A percentile compares a stretch with the other conserved stretches of the same genome.
phyloP scores from a whole-genome alignment of 2,329 filamentous ascomycete species.

The Talaromyces sp. region DNA sequence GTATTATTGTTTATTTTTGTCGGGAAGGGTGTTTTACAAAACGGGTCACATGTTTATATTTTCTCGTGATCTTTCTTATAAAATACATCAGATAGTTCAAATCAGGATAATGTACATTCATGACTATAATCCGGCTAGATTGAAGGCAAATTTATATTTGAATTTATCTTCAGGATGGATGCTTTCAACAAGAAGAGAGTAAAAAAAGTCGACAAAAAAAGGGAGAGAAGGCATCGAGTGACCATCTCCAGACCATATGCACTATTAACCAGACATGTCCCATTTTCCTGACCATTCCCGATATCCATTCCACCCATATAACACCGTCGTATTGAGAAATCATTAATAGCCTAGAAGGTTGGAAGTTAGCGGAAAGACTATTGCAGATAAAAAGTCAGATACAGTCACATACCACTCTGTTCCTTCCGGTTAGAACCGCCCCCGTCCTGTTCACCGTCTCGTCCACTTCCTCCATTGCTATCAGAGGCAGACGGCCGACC shows the following conservation, averaged over 20 bases:
- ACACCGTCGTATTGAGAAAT: background rate
- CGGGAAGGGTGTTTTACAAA: background rate
- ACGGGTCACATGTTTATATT: background rate
- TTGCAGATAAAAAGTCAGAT: background rate
- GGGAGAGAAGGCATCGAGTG: background rate
- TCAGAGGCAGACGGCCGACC: constrained; percentile 46
- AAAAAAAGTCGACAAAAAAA: background rate
- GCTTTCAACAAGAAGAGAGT: background rate
- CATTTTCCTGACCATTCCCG: background rate
- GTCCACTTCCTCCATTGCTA: constrained; percentile 25
- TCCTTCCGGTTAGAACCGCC: constrained; percentile 40
- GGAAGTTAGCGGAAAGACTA: background rate
- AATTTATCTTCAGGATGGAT: background rate
- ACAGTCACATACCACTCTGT: constrained; percentile 44
- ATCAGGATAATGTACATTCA: background rate
- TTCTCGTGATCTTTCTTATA: background rate
- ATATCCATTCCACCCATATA: background rate
- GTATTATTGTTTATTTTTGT: background rate
- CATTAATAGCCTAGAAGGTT: constrained; percentile 7
- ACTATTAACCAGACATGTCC: background rate
- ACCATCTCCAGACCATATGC: background rate
- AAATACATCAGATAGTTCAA: background rate
- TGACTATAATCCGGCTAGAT: background rate
- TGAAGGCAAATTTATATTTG: background rate
- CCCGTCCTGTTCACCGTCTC: constrained; percentile 19